Base-by-base conservation (phyloP, 257 asterid species). In the Catharanthus roseus region DNA sequence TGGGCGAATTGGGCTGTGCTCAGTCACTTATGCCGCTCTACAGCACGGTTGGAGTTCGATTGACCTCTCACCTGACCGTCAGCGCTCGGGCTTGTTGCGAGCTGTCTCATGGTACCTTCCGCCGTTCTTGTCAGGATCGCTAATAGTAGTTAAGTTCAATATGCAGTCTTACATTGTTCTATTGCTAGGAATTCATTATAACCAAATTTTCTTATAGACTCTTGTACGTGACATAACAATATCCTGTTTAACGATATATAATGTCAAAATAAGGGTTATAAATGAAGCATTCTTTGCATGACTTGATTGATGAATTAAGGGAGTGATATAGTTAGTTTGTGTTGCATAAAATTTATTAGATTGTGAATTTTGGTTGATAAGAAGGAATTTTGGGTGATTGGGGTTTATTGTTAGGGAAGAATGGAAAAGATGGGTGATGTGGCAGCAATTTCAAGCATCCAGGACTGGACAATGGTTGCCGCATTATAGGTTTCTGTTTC, bases 61-160 rank as follows among this genome's bases (percentile, higher is more conserved):
- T 89, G 85, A 85, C 95, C 6, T 90, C 98, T 65, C 93, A 89
- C 81, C 72, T 86, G 82, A 74, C 95, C 9, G 81, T 73, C 82
- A 82, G 82, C 65, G 80, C 78, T 81, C 93, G 97, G 76, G 95
- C 96, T 60, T 93, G 81, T 82, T 90, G 97, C 82, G 96, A 90
- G 96, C 95, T 90, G 88, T 84, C 84, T 83, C 84, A 90, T 72
- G 98, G 97, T 93, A 93, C 90, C 97, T 87, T 89, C 85, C 67
- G 91, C 90, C 96, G 97, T 81, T 77, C 96, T 90, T 93, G 97
- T 90, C 98, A 85, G 90, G 97, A 90, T 90, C 92, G 98, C 96
- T 93, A 93, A 75, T 87, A 77, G 82, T 75, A 62, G 75, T 69
- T 69, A 69, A 69, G 71, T 84, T 93, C 84, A 85, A 87, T 77